phyloP scores from a whole-genome alignment of 768 basidiomycete species.

The Boletus subparvulus region DNA sequence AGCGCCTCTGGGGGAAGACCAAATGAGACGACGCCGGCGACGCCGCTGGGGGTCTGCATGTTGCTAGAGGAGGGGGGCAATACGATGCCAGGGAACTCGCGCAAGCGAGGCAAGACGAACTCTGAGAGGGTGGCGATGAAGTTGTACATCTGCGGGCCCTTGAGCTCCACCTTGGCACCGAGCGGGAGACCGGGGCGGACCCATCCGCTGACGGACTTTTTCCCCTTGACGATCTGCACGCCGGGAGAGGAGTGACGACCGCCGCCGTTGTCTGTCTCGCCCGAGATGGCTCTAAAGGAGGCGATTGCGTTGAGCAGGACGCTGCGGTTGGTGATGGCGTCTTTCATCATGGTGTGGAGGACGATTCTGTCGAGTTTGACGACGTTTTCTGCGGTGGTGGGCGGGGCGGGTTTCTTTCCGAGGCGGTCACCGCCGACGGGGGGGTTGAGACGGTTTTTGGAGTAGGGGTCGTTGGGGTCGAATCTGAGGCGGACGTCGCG shows the following conservation, averaged over 20 bases:
- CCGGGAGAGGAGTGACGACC: slow-evolving; percentile 70
- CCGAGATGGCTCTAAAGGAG: slow-evolving; percentile 83
- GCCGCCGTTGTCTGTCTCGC: slow-evolving; percentile 73
- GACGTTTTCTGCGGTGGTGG: slow-evolving; percentile 66
- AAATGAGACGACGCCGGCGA: slow-evolving; percentile 86
- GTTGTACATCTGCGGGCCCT: slow-evolving; percentile 92
- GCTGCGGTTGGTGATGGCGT: slow-evolving; percentile 66
- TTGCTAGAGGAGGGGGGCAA: slow-evolving; percentile 76
- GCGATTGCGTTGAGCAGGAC: slow-evolving; percentile 83
- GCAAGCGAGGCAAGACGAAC: slow-evolving; percentile 91
- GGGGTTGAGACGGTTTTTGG: slow-evolving; percentile 72
- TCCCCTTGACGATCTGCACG: slow-evolving; percentile 71
- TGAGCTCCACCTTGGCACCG: slow-evolving; percentile 88
- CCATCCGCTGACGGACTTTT: slow-evolving; percentile 78
- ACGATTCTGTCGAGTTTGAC: slow-evolving; percentile 80
- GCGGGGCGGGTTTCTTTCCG: slow-evolving; percentile 65
- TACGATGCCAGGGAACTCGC: slow-evolving; percentile 84
- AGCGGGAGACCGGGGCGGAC: slow-evolving; percentile 78
- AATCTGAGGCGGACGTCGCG: slow-evolving; percentile 64
- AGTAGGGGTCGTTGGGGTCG: slow-evolving; percentile 81
- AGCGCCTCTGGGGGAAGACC: slow-evolving; percentile 84
- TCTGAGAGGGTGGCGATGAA: slow-evolving; percentile 87
- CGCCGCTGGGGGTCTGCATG: slow-evolving; percentile 69
- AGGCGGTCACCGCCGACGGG: slow-evolving; percentile 70
- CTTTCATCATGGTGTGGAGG: slow-evolving; percentile 84